These are phyloP conservation scores for Phytophthora crassamura DNA, from an alignment of 352 stramenopile genomes.

Conservation along the genomic window DNA sequence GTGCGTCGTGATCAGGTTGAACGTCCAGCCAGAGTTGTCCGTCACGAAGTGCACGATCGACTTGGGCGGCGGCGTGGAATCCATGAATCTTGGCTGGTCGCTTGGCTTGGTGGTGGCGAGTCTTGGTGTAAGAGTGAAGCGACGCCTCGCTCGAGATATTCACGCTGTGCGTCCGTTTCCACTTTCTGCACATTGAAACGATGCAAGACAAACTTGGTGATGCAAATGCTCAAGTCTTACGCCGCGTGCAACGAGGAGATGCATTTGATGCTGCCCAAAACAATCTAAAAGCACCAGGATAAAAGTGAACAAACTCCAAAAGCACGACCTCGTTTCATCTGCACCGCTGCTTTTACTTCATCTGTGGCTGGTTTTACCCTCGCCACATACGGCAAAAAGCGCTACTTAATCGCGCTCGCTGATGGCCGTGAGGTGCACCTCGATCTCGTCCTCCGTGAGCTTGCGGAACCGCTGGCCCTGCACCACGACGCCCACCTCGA, in stretches of 20 bases:
- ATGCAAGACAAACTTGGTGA: slow-evolving; percentile 12
- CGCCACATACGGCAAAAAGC: slow-evolving; percentile 11
- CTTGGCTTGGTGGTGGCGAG: neutral
- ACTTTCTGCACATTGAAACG: slow-evolving; percentile 21
- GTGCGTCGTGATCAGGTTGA: slow-evolving; percentile 86
- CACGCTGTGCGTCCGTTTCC: slow-evolving; percentile 21
- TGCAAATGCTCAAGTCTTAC: slow-evolving; percentile 8
- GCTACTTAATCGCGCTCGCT: slow-evolving; percentile 91
- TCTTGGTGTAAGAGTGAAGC: slow-evolving; percentile 21
- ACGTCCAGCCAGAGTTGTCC: slow-evolving; percentile 86
- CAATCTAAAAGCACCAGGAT: too few relatives aligned
- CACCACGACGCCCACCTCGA: slow-evolving; percentile 87
- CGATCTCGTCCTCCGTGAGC: slow-evolving; percentile 97
- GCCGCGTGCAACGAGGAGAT: too few relatives aligned
- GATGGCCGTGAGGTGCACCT: slow-evolving; percentile 98
- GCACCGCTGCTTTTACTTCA: slow-evolving; percentile 19
- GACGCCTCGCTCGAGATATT: slow-evolving; percentile 20
- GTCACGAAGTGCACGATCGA: slow-evolving; percentile 66
- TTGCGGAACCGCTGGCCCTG: slow-evolving; percentile 88
- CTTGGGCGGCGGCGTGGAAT: slow-evolving; percentile 27
- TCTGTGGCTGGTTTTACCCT: slow-evolving; percentile 16
- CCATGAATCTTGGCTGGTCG: slow-evolving; percentile 23
- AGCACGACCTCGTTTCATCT: slow-evolving; percentile 24
- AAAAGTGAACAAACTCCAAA: slow-evolving; percentile 5
- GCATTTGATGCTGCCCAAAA: too few relatives aligned